Base-by-base conservation (phyloP, 2,329 filamentous ascomycete genomes). In the Byssochlamys sp. region DNA sequence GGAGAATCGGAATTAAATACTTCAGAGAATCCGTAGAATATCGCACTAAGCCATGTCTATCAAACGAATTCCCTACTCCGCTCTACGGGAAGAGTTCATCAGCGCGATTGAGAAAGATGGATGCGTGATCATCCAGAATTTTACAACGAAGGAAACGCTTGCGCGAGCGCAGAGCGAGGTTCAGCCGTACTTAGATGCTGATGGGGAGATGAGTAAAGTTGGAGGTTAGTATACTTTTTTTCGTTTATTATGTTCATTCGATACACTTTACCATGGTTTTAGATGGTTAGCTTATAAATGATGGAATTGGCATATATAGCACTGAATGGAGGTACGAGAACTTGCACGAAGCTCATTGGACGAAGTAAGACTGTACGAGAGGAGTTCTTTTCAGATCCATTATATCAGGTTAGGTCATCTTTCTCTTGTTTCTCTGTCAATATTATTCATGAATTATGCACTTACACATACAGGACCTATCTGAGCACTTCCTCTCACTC, bases 291-390 rank as follows among this genome's bases (percentile, higher is more conserved):
- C 58, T 56, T 39, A 57, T 48, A 1, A 10, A 33, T 51, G 33
- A 57, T 50, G 26, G 9, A 3, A 4, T 51, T 7, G 9, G 26
- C n/a, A 11, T 11, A 28, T 51, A 26, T 35, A 67, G 68, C 64
- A 51, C 59, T 65, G 57, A 68, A 71, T 45, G 71, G 71, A n/a
- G 66, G 66, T 1, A 74, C 71, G 3, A 69, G 68, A 53, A 72
- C 66, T 5, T 73, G 71, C 50, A 74, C 69, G 3, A 63, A 67
- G 6, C 61, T 74, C 2, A 59, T 74, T 51, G 69, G 70, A 33
- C 63, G 69, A 51, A 73, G 71, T 57, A 63, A 61, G 29, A 73
- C 69, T 1, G 71, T 73, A 0, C 62, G 71, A 9, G 70, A 75
- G 58, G 66, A 65, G 55, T 75, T 72, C 63, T 73, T 73, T 54